Evolutionary conservation across 2,329 filamentous ascomycete genomes (phyloP).

Genomic region (Colletotrichum spaethianum): DNA sequence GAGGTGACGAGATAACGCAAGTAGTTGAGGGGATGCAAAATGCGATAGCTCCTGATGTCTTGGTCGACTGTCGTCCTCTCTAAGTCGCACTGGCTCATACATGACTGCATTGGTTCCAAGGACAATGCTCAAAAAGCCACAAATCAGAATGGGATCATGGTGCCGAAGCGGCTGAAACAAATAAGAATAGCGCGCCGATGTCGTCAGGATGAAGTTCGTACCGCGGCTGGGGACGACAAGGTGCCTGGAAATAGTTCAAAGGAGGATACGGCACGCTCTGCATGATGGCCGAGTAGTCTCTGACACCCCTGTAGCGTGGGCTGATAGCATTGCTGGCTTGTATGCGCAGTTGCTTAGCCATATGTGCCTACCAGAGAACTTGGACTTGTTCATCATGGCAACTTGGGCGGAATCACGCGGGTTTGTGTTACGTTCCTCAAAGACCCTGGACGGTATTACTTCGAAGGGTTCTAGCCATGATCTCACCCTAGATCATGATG

Average conservation of each 20-base stretch:
- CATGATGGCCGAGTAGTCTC: neutral
- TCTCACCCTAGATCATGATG: conserved; percentile 35
- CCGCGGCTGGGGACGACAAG: neutral
- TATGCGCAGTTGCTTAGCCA: conserved; percentile 2
- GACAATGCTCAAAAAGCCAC: neutral
- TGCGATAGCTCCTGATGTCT: neutral
- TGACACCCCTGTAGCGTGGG: neutral
- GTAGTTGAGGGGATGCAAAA: neutral
- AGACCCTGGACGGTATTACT: neutral
- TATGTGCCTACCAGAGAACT: neutral
- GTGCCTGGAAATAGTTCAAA: neutral
- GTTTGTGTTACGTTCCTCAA: neutral
- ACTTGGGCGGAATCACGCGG: neutral
- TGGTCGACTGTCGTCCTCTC: neutral
- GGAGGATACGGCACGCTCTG: neutral
- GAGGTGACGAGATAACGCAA: neutral
- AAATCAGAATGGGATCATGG: neutral
- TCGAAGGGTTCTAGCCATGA: conserved; percentile 10
- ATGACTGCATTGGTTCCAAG: conserved; percentile 3
- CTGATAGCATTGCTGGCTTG: neutral
- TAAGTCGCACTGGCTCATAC: neutral
- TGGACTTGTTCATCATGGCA: no score
- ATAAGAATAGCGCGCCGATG: neutral
- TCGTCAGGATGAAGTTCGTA: neutral
- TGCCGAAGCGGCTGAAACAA: neutral